Base-by-base conservation (phyloP, 768 basidiomycete genomes). In the Mycena vulgaris region DNA sequence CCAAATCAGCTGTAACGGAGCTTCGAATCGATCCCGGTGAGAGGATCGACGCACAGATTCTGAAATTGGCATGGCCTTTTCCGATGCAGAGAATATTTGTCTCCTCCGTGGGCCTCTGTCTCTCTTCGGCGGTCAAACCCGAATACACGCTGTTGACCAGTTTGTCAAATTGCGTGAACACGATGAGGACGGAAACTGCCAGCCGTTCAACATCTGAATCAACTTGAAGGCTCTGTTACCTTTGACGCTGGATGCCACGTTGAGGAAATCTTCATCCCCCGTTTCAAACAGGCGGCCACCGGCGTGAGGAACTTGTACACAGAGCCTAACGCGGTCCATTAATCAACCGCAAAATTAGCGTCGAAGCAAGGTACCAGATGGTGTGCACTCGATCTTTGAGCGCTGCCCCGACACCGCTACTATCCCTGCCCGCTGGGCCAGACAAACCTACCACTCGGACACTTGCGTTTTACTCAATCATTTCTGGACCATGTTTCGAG, bases 101-200 rank as follows among this genome's bases (percentile, higher is more conserved):
- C 39, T 63, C 37, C 28, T 40, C 52, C 8, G 27, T 16, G 25
- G 63, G 35, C 35, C 14, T 55, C 40, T 42, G 25, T 33, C 39
- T 40, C 21, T 52, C 62, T 30, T 52, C 61, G 0, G 37, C 17
- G 28, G 51, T 33, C 19, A 53, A 25, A 42, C 25, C 35, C 14
- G 8, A 14, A 37, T 37, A 37, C 35, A 37, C 14, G 35, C 35
- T 37, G 35, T 37, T 37, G 35, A 37, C 35, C 35, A 66, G 48
- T 37, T 37, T 66, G 47, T 66, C 64, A 14, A 66, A 66, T 25
- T 66, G 64, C 2, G 56, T 66, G 27, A 66, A 66, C 19, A 58
- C 64, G 2, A 59, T 35, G 33, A 66, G 7, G 3, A 51, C 11
- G 10, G 64, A 53, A 13, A 66, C 64, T 66, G 42, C 27, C n/a